A percentile compares a stretch with the other conserved stretches of the same genome.
These are phyloP conservation scores for Dactylellina leptospora DNA, from an alignment of 2,329 filamentous ascomycete genomes.

Conservation along the genomic window DNA sequence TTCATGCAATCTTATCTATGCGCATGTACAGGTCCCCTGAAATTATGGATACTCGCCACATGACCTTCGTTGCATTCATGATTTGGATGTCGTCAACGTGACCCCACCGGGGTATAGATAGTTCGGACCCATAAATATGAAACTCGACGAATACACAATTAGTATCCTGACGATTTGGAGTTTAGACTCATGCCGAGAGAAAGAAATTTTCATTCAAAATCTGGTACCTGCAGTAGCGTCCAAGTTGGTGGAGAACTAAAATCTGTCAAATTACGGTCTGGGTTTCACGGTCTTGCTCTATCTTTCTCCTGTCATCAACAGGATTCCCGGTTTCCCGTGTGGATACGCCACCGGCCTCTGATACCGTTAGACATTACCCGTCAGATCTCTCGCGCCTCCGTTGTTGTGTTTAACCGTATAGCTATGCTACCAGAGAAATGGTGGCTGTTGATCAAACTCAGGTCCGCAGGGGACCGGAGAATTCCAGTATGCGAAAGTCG, in stretches of 20 bases:
- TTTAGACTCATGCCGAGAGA: conserved; percentile 15
- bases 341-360: neutral
- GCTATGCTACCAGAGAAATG: neutral
- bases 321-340: too few relatives aligned
- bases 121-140: conserved; percentile 24
- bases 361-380: neutral
- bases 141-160: conserved; percentile 9
- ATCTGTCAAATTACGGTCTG: conserved; percentile 1
- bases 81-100: conserved; percentile 26
- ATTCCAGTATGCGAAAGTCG: neutral
- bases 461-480: conserved; percentile 17
- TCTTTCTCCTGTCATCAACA: too few relatives aligned
- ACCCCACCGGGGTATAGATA: conserved; percentile 24
- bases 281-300: neutral
- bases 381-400: neutral
- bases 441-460: too few relatives aligned
- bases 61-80: conserved; percentile 6
- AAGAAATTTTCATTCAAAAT: conserved; percentile 11
- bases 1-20: conserved; percentile 48
- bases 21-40: conserved; percentile 26
- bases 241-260: conserved; percentile 12
- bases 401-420: neutral
- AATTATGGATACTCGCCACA: conserved; percentile 31
- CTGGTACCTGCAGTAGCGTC: conserved; percentile 50
- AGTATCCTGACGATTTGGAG: neutral